Evolutionary conservation across 1,284 basidiomycete species (phyloP), one percentile per base, ranked within the genome.

Genomic region (Leccinum angustisporum): DNA sequence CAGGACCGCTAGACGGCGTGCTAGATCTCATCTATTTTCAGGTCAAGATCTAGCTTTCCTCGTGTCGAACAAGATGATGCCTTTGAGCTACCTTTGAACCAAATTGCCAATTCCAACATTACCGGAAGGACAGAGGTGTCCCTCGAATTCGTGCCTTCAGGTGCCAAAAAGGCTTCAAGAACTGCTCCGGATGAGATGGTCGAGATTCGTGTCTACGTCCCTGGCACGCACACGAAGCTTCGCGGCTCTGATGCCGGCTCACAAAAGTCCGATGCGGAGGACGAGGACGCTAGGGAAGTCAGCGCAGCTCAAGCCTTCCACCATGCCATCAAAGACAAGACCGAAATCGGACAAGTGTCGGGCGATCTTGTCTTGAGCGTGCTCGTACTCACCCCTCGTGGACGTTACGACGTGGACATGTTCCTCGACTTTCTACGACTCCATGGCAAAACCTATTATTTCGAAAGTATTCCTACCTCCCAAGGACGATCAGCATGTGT

Each of bases 361-460:
- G 97, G 97, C 56, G 94, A 98, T 72, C 87, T 94, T 62, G 92
- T 99, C 55, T 85, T 98, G 70, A 94, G 94, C 71, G 91, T 98
- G 16, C 86, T 97, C n/a, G 93, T 99, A 5, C 84, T 97, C 58
- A 99, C 97, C 0, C 97, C 97, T 25, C 86, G 95, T 82, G 97
- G 97, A 61, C 90, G 95, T 62, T 98, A 97, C 77, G 96, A 98
- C 70, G 90, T 99, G 76, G 97, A 99, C 78, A 96, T 99, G 89
- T 98, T 95, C 82, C 87, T 89, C 48, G 92, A 94, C 54, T 98
- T 97, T 78, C 77, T 99, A 70, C 90, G 97, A 50, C 80, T 99
- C 34, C 90, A 96, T 48, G 97, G 97, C 63, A 98, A 98, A 80
- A 98, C 95, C 3, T 99, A 99, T 79, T 65, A 95, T 99, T 68